Evolutionary conservation across 495 filamentous ascomycete genomes (phyloP).

Genomic region (Recurvomyces mirabilis): DNA sequence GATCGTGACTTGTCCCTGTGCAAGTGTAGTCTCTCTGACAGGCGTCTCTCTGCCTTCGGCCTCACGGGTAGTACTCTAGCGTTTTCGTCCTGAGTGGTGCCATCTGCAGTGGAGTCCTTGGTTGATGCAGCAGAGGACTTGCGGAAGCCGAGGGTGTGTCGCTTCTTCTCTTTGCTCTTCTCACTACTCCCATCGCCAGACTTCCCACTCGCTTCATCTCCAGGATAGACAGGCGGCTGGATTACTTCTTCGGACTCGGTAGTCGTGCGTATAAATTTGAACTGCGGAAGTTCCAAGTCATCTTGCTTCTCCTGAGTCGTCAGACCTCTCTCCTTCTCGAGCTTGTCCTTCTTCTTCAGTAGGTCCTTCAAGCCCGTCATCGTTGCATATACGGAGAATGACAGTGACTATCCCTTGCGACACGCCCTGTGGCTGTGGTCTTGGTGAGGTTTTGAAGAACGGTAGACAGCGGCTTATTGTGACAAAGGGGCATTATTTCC

Average conservation of each 20-base stretch:
- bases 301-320: conserved; percentile 14
- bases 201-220: conserved; percentile 25
- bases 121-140: conserved; percentile 30
- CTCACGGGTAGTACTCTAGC: conserved; percentile 30
- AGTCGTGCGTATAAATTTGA: conserved; percentile 76
- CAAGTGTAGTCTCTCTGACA: conserved; percentile 63
- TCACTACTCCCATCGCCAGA: conserved; percentile 8
- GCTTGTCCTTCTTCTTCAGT: conserved; percentile 60
- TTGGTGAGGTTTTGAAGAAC: not conserved
- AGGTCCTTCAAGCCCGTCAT: conserved; percentile 63
- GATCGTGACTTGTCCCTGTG: conserved; percentile 46
- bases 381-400: no score
- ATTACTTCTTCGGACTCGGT: conserved; percentile 71
- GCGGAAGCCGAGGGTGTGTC: conserved; percentile 27
- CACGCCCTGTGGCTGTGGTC: not conserved
- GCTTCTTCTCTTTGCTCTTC: conserved; percentile 38
- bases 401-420: no score
- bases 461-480: not conserved
- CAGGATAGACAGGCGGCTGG: conserved; percentile 46
- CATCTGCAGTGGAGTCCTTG: conserved; percentile 18
- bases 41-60: conserved; percentile 26
- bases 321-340: conserved; percentile 21
- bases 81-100: not conserved
- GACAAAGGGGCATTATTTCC: not conserved
- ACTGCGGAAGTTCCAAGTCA: conserved; percentile 44